Base-by-base conservation (phyloP, 2,329 filamentous ascomycete genomes). In the Fusarium lateritium region DNA sequence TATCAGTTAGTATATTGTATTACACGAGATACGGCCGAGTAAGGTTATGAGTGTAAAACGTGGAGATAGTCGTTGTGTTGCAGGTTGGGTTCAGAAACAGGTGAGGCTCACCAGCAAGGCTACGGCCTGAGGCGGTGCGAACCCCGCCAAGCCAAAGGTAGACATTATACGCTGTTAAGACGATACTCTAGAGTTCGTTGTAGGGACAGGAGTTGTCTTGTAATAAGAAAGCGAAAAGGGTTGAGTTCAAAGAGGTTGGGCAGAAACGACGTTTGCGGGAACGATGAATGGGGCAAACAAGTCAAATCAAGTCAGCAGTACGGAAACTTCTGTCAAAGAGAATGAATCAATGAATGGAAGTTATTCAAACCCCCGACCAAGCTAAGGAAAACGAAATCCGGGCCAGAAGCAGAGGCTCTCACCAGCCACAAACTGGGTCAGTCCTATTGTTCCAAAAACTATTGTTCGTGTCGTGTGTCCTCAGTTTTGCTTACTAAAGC, bases 41-140 rank as follows among this genome's bases (percentile, higher is more conserved):
- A 31, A 52, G 31, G 13, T 40, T 11, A 38, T 21, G 26, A 26
- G 44, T 55, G 11, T 28, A 28, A 10, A 28, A 28, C 26, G 26
- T 28, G 26, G 28, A 31, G 28, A 31, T 31, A 28, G 24, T 24
- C 9, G 10, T 40, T 13, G 39, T 7, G 38, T 44, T 36, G 49
- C 45, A 17, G 28, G n/a, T 49, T 28, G 26, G 33, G 51, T 52
- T 47, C 34, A 40, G 50, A 34, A 45, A 57, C 6, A 45, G 15
- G 45, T 51, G 51, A 62, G 57, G 54, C 72, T 74, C 46, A 74
- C 72, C 63, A 74, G 44, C 51, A 74, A 69, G 50, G 51, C 68
- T 40, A 66, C 66, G 14, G 73, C 73, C 43, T 74, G 73, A 42
- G 62, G 52, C 44, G 73, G 55, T 40, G 71, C 54, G 39, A 75